A percentile compares a stretch with the other conserved stretches of the same genome.
Conservation (phyloP, 179 eudicot genomes). For the Pouteria campechiana region DNA sequence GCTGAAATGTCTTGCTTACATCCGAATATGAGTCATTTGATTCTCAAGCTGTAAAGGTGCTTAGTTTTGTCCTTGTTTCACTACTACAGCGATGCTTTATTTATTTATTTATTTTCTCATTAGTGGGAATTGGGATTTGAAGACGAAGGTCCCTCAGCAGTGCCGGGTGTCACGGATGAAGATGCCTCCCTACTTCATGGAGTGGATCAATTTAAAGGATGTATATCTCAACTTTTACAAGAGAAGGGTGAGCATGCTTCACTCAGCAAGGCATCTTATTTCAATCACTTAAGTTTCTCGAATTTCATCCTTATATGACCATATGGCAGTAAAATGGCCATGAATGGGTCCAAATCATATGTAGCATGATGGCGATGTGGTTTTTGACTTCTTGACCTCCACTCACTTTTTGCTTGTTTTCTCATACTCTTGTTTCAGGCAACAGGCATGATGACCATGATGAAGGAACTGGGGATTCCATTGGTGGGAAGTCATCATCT, state of each 20-base stretch:
- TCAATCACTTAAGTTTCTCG: no score
- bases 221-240: slow-evolving; percentile 77
- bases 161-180: slow-evolving; percentile 66
- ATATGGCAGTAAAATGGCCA: no score
- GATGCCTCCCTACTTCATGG: slow-evolving; percentile 80
- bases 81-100: no score
- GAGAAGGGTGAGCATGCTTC: slow-evolving; percentile 42
- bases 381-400: not conserved
- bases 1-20: no score
- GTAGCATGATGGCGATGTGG: no score
- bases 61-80: no score
- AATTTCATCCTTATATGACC: no score
- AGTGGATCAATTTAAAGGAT: slow-evolving; percentile 96
- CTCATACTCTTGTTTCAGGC: slow-evolving; percentile 33
- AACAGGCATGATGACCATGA: slow-evolving; percentile 86
- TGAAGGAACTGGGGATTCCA: slow-evolving; percentile 54
- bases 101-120: slow-evolving; percentile 8
- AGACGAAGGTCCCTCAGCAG: slow-evolving; percentile 92
- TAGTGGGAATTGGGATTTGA: slow-evolving; percentile 99
- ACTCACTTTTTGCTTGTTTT: not conserved
- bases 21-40: no score
- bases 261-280: no score
- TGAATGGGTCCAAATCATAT: no score
- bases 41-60: no score
- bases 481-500: slow-evolving; percentile 86